Evolutionary conservation across 129 eudicot genomes (phyloP).

Genomic region (Helianthus tuberosus): DNA sequence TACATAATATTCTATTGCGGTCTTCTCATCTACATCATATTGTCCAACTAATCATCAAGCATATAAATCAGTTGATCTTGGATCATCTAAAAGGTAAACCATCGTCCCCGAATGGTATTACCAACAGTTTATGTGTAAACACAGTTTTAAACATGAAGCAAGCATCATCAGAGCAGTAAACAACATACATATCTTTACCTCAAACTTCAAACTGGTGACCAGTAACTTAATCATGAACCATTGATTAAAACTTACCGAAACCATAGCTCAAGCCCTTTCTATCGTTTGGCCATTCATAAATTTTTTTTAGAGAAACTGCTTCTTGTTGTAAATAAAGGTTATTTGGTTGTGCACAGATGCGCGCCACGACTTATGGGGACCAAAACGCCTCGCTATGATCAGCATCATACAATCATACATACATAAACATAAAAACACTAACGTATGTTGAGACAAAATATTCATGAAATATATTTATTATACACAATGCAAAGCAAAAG

Average conservation of each 20-base stretch:
- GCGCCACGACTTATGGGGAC: too few relatives aligned
- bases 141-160: not conserved
- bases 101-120: not conserved
- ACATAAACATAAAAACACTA: not conserved
- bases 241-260: too few relatives aligned
- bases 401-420: too few relatives aligned
- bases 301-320: too few relatives aligned
- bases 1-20: not conserved
- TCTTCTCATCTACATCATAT: not conserved
- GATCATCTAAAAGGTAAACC: not conserved
- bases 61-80: not conserved
- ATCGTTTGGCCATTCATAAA: too few relatives aligned
- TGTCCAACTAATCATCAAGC: not conserved
- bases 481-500: conserved; percentile 1
- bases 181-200: not conserved
- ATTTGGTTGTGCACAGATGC: too few relatives aligned
- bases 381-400: too few relatives aligned
- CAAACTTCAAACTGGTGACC: not conserved
- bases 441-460: not conserved
- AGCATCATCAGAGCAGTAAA: not conserved
- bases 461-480: conserved; percentile 12
- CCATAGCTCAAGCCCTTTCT: too few relatives aligned
- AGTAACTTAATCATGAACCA: not conserved
- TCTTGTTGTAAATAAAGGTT: too few relatives aligned
- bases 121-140: not conserved